Percentiles rank a stretch among this genome's conserved stretches.
Conservation (phyloP, 345 rosid genomes). For the Eucalyptus albens region DNA sequence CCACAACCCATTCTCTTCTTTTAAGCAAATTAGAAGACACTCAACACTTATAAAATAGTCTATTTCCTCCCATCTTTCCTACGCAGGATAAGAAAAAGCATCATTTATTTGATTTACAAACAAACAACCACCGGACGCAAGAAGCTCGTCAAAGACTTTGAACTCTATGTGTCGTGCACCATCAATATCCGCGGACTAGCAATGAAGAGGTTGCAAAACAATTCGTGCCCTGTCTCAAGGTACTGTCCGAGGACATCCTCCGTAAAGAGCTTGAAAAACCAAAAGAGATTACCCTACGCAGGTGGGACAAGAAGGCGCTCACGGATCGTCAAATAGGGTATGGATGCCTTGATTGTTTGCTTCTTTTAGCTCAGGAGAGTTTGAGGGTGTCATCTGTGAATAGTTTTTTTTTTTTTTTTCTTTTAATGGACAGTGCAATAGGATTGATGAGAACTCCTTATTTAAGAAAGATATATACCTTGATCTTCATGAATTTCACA, state of each 20-base stretch:
- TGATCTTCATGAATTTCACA: neutral
- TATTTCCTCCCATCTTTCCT: no score
- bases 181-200: conserved; percentile 4
- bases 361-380: neutral
- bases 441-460: neutral
- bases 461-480: neutral
- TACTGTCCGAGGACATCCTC: neutral
- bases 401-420: no score
- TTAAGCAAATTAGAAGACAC: no score
- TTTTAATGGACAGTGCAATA: neutral
- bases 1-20: no score
- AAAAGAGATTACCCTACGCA: neutral
- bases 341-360: neutral
- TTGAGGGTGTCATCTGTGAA: neutral
- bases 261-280: neutral
- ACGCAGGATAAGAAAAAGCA: no score
- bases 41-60: no score
- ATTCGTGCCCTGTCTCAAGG: neutral
- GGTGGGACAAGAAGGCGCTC: neutral
- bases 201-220: neutral
- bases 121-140: neutral
- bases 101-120: no score
- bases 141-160: conserved; percentile 5
- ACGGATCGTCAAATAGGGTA: neutral
- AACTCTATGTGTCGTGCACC: neutral